Percentiles rank a stretch among this genome's conserved stretches.
Evolutionary conservation across 23 red algal species (phyloP).

Genomic region (Gracilaria domingensis): DNA sequence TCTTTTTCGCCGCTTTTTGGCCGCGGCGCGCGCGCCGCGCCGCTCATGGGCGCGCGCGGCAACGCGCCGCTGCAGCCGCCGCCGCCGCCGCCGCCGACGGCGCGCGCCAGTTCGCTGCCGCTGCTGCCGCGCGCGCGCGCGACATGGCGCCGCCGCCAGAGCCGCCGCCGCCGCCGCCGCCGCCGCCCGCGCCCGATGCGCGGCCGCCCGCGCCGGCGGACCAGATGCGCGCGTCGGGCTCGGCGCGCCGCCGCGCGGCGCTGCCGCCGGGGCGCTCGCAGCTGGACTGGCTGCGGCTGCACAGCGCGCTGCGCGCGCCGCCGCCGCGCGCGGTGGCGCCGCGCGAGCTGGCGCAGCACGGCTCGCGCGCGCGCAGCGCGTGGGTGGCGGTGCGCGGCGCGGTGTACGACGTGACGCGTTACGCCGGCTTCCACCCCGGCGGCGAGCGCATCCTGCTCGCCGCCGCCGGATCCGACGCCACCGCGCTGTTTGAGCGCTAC

Average conservation of each 20-base stretch:
- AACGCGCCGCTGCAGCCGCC: too few species aligned
- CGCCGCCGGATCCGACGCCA: slow-evolving; percentile 86
- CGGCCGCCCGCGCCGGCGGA: slow-evolving; percentile 46
- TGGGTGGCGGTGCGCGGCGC: slow-evolving; percentile 78
- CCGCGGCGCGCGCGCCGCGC: too few species aligned
- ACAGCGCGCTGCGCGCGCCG: neutral
- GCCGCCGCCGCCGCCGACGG: too few species aligned
- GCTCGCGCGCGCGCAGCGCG: slow-evolving; percentile 39
- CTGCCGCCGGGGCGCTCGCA: slow-evolving; percentile 84
- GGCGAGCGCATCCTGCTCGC: slow-evolving; percentile 70
- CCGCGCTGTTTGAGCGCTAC: slow-evolving; percentile 80
- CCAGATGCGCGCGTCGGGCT: slow-evolving; percentile 74
- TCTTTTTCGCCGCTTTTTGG: neutral
- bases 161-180: slow-evolving; percentile 1
- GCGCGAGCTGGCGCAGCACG: slow-evolving; percentile 16
- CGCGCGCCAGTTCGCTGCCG: too few species aligned
- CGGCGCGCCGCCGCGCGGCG: slow-evolving; percentile 60
- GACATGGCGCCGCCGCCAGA: neutral
- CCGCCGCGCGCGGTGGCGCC: neutral
- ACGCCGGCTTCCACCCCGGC: slow-evolving; percentile 87
- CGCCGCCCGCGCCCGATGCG: neutral
- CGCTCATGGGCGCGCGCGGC: neutral
- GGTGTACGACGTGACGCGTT: slow-evolving; percentile 88
- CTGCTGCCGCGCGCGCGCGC: too few species aligned
- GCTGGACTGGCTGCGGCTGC: slow-evolving; percentile 78